phyloP scores from a whole-genome alignment of 148 eudicot species.

The Beta vulgaris region DNA sequence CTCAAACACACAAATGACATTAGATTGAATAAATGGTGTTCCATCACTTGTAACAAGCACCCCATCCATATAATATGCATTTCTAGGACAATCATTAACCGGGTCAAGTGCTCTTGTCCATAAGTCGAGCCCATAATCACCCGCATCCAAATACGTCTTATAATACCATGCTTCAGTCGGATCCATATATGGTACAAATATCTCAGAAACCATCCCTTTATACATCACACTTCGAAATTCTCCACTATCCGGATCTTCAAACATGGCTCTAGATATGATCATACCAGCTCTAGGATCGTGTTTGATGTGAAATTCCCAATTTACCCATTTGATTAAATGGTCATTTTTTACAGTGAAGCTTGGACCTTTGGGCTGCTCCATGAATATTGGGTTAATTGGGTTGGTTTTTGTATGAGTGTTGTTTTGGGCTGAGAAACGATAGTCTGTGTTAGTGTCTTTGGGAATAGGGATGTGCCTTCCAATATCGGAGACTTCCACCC shows the following conservation, averaged over 20 bases:
- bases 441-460: conserved; percentile 71
- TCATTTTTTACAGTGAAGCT: conserved; percentile 57
- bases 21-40: conserved; percentile 62
- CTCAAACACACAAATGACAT: conserved; percentile 86
- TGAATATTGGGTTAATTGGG: conserved; percentile 74
- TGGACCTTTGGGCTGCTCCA: conserved; percentile 89
- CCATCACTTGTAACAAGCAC: conserved; percentile 88
- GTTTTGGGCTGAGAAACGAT: conserved; percentile 57
- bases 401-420: conserved; percentile 22
- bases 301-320: conserved; percentile 91
- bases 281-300: conserved; percentile 96
- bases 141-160: conserved; percentile 98
- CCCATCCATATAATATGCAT: conserved; percentile 88
- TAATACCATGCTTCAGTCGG: conserved; percentile 97
- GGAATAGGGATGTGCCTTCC: conserved; percentile 79
- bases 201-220: conserved; percentile 87
- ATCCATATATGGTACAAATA: conserved; percentile 98
- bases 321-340: conserved; percentile 83
- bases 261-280: conserved; percentile 68
- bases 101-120: conserved; percentile 89
- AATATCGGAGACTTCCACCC: conserved; percentile 54
- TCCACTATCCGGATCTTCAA: conserved; percentile 54
- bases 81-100: conserved; percentile 92
- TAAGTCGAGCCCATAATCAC: conserved; percentile 93
- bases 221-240: conserved; percentile 79